Evolutionary conservation across 2,329 filamentous ascomycete species (phyloP), one percentile per base, ranked within the genome.

Genomic region (Aspergillus sp.): DNA sequence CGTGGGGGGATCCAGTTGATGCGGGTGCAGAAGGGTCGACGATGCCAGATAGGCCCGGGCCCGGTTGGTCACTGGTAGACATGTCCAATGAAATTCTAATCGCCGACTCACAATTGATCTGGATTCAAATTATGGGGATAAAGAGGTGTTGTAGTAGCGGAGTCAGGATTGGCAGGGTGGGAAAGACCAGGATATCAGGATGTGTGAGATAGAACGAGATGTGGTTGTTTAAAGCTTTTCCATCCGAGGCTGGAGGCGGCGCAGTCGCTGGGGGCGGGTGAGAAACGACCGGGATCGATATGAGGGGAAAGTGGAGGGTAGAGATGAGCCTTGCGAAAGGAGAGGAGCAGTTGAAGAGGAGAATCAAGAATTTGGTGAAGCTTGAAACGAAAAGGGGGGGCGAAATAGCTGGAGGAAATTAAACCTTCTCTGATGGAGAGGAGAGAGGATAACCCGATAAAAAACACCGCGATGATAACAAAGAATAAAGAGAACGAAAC

Each of bases 1-100:
- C 42, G 39, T 58, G 51, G 37, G 58, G 50, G 45, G 53, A 48
- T 39, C 42, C 51, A 43, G 48, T 40, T 27, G 49, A 39, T 42
- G 49, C 43, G 40, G 48, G 44, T 35, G 51, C 42, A 33, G 51
- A 46, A 30, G 52, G 50, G 37, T 50, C 46, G 36, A 48, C 53
- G 46, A 35, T 36, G 35, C 31, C 39, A 29, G 37, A 37, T 42
- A 48, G 39, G 42, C 53, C 57, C 40, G 52, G 39, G 39, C 50
- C 51, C 32, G 56, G 44, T 37, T 53, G 44, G 27, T 58, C 53
- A 46, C 29, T 38, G 26, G 28, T 38, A 35, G 52, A 42, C 50
- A 54, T 55, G 35, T 38, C 39, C 11, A 11, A 33, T 7, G n/a
- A 10, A 34, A n/a, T 12, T 36, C 31, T n/a, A n/a, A n/a, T 9